Percentiles rank a stretch among this genome's conserved stretches.
phyloP scores from a whole-genome alignment of 352 stramenopile genomes.

The Phytophthora parvispora region DNA sequence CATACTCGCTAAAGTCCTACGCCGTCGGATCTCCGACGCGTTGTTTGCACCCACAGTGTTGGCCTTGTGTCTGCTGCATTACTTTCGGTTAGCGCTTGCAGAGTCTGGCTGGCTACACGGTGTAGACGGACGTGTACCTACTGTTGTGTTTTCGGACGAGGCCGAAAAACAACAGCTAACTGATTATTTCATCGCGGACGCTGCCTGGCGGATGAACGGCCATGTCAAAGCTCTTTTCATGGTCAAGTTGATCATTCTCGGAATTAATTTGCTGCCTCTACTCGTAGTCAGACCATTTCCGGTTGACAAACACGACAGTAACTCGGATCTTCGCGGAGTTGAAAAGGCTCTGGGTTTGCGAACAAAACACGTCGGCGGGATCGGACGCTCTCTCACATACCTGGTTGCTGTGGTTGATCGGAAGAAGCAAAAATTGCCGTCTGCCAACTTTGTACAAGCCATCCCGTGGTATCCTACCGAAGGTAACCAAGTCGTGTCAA shows the following conservation, averaged over 20 bases:
- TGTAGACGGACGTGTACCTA: constrained; percentile 18
- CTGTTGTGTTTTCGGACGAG: constrained; percentile 13
- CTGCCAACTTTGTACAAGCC: too few species aligned
- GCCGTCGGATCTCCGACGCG: constrained; percentile 30
- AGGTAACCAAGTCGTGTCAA: too few species aligned
- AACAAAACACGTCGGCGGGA: constrained; percentile 33
- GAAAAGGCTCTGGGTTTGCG: constrained; percentile 14
- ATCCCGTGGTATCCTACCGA: too few species aligned
- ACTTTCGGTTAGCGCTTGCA: constrained; percentile 5
- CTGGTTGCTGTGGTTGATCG: constrained; percentile 1
- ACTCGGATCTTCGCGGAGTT: neutral
- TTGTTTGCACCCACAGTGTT: constrained; percentile 40
- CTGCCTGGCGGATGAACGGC: constrained; percentile 31
- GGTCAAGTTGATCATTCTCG: constrained; percentile 32
- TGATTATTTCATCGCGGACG: constrained; percentile 28
- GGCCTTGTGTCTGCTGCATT: constrained; percentile 31
- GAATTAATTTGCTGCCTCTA: constrained; percentile 5
- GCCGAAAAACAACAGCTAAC: neutral
- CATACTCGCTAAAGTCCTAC: constrained; percentile 21
- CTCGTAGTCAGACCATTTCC: constrained; percentile 1
- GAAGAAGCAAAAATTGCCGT: too few species aligned
- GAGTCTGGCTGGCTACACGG: constrained; percentile 10
- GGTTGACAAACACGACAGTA: neutral
- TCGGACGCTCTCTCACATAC: constrained; percentile 19
- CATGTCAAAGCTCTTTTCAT: constrained; percentile 17